Conservation (phyloP, 2,329 filamentous ascomycete genomes). For the Nigrospora oryzae region DNA sequence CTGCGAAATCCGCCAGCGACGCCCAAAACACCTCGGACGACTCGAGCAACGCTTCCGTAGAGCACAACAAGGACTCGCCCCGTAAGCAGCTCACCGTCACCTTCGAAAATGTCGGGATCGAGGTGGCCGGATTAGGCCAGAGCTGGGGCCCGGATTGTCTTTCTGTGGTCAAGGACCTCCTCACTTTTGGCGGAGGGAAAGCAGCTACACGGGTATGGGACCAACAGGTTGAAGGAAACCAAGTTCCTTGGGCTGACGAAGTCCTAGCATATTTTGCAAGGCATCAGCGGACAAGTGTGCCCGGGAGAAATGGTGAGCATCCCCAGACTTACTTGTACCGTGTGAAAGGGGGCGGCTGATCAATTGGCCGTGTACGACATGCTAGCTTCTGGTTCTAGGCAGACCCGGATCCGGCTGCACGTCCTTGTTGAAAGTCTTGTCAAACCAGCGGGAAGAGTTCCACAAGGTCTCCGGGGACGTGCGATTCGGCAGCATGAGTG, state of each 20-base stretch:
- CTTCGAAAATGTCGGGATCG: slow-evolving; percentile 23
- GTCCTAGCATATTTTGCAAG: slow-evolving; percentile 26
- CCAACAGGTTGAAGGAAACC: too few relatives aligned
- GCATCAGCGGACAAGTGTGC: slow-evolving; percentile 27
- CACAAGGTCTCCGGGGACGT: slow-evolving; percentile 16
- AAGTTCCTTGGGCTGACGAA: too few relatives aligned
- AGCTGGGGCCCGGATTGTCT: slow-evolving; percentile 23
- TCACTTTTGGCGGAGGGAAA: slow-evolving; percentile 10
- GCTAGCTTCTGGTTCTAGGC: slow-evolving; percentile 21
- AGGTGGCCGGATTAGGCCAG: slow-evolving; percentile 24
- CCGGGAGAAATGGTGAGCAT: slow-evolving; percentile 32
- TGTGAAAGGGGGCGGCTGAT: neutral
- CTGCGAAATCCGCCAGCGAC: too few relatives aligned
- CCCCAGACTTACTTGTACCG: neutral
- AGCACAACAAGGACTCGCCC: slow-evolving; percentile 1
- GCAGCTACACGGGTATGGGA: too few relatives aligned
- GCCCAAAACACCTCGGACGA: neutral
- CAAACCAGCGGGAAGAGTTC: slow-evolving; percentile 19
- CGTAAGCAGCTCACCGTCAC: slow-evolving; percentile 24
- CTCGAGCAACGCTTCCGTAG: neutral
- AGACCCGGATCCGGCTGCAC: slow-evolving; percentile 23
- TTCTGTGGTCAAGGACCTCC: slow-evolving; percentile 20
- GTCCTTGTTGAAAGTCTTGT: slow-evolving; percentile 18
- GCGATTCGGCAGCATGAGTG: slow-evolving; percentile 16
- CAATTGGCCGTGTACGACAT: neutral